Evolutionary conservation across 345 rosid genomes (phyloP).

Genomic region (Boechera stricta): DNA sequence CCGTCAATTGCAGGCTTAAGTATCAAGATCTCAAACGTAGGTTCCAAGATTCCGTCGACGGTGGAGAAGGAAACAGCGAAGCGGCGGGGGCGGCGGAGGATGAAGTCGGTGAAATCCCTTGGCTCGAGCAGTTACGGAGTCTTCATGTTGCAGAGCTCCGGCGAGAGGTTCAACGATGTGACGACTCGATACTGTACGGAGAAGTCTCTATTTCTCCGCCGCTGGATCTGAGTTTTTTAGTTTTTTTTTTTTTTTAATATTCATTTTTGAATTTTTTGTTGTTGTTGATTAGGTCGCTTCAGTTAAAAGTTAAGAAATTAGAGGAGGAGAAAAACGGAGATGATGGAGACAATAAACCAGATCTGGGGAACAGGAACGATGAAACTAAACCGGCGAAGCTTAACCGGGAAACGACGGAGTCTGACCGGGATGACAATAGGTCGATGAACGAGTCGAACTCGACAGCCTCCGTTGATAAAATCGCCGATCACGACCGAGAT

Average conservation of each 20-base stretch:
- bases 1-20: slow-evolving; percentile 60
- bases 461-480: slow-evolving; percentile 53
- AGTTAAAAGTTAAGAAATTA: slow-evolving; percentile 47
- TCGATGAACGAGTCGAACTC: slow-evolving; percentile 83
- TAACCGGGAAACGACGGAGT: slow-evolving; percentile 45
- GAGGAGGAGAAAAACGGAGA: slow-evolving; percentile 39
- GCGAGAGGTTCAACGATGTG: slow-evolving; percentile 68
- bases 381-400: slow-evolving; percentile 24
- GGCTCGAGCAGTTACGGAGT: slow-evolving; percentile 67
- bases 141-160: slow-evolving; percentile 70
- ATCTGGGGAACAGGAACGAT: slow-evolving; percentile 41
- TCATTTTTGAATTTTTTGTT: not conserved
- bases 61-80: slow-evolving; percentile 1
- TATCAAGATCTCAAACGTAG: slow-evolving; percentile 71
- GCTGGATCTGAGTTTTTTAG: slow-evolving; percentile 44
- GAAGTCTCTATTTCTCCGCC: slow-evolving; percentile 41
- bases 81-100: slow-evolving; percentile 20
- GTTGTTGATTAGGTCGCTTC: slow-evolving; percentile 49
- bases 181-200: slow-evolving; percentile 64
- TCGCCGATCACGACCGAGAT: slow-evolving; percentile 39
- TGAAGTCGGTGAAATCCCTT: slow-evolving; percentile 47
- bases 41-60: slow-evolving; percentile 46
- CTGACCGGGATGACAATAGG: slow-evolving; percentile 65
- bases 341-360: slow-evolving; percentile 39
- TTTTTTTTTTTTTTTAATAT: not conserved